Percentiles rank a stretch among this genome's conserved stretches.
These are phyloP conservation scores for Leishmania major DNA, from an alignment of 208 protist species.

Conservation along the genomic window DNA sequence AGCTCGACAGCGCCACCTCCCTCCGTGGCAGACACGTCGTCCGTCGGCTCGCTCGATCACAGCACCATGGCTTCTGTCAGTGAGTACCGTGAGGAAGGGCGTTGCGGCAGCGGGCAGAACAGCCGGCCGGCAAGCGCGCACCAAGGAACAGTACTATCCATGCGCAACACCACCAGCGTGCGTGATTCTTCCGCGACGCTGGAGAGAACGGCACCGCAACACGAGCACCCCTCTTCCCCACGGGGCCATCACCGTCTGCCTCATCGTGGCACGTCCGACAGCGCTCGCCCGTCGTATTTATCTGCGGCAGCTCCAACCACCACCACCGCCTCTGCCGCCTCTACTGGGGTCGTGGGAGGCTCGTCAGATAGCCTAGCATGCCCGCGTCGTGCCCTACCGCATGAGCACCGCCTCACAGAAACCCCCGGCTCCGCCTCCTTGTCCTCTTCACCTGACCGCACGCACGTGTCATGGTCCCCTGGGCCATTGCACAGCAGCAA, in stretches of 20 bases:
- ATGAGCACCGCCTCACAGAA: constrained; percentile 24
- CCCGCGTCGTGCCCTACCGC: constrained; percentile 27
- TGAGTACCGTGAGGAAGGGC: constrained; percentile 3
- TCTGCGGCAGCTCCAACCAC: background rate
- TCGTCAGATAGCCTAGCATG: constrained; percentile 22
- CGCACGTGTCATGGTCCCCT: background rate
- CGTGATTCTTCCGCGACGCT: background rate
- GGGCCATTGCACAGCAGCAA: background rate
- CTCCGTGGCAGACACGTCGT: constrained; percentile 26
- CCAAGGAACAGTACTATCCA: background rate
- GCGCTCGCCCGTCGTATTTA: background rate
- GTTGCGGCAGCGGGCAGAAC: background rate
- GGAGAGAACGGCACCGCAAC: background rate
- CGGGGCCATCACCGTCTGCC: background rate
- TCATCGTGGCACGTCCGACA: background rate
- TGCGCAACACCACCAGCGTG: background rate
- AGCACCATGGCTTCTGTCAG: constrained; percentile 8
- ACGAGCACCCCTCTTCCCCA: background rate
- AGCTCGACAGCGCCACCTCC: constrained; percentile 32
- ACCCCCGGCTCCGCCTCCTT: constrained; percentile 7
- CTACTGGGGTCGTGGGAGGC: constrained; percentile 17
- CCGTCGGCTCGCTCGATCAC: constrained; percentile 24
- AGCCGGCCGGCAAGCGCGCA: constrained; percentile 12
- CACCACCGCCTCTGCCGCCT: background rate
- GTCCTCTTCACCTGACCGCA: constrained; percentile 2